A percentile compares a stretch with the other conserved stretches of the same genome.
Conservation (phyloP, 2,329 filamentous ascomycete species). For the Aphanocladium album region DNA sequence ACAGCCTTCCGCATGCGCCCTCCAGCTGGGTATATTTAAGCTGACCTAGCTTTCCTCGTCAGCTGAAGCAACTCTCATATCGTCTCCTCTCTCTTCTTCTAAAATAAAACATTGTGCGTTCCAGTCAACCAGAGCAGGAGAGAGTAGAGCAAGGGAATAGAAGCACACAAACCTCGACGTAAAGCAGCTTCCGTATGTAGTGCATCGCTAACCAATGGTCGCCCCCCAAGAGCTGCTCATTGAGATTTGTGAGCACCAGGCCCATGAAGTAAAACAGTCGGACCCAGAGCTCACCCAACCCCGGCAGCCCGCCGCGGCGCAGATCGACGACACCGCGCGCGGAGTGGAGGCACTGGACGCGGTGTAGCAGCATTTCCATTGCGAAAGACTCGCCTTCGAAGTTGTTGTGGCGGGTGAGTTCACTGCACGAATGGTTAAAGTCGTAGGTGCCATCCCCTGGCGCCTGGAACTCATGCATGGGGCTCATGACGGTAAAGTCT, state of each 20-base stretch:
- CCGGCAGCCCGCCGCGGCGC: neutral
- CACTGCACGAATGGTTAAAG: neutral
- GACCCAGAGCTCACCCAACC: neutral
- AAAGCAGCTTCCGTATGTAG: too few species aligned
- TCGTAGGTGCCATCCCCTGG: neutral
- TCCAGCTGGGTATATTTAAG: neutral
- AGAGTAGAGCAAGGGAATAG: too few species aligned
- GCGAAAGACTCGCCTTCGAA: neutral
- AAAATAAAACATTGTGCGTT: too few species aligned
- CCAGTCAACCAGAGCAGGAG: too few species aligned
- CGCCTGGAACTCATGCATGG: neutral
- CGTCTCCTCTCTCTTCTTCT: too few species aligned
- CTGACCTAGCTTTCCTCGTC: neutral
- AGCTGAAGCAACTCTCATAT: too few species aligned
- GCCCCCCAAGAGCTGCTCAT: neutral
- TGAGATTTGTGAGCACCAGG: neutral
- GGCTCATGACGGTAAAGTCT: neutral
- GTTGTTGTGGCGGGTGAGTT: neutral
- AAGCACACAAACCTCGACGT: neutral
- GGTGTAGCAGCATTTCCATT: neutral
- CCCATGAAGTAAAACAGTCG: neutral
- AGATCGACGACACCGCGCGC: too few species aligned
- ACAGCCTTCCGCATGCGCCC: neutral
- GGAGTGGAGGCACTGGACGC: neutral
- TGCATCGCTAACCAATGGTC: neutral